These are phyloP conservation scores for Leucocoprinus leucothites DNA, from an alignment of 768 basidiomycete species.

Conservation along the genomic window DNA sequence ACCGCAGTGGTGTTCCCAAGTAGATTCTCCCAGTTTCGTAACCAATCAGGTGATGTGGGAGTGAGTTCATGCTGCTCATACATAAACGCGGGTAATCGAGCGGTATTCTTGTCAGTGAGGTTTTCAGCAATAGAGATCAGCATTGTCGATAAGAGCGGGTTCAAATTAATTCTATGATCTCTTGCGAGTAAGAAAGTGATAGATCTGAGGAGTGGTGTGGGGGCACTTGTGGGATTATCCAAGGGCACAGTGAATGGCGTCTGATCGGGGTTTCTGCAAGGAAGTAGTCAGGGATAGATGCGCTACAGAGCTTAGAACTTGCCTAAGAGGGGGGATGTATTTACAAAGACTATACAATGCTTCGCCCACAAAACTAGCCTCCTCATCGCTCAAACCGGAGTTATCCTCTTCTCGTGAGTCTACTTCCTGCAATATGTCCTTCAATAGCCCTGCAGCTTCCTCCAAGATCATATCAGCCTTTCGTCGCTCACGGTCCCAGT, in stretches of 20 bases:
- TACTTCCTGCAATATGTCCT: conserved; percentile 71
- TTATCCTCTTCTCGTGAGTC: conserved; percentile 61
- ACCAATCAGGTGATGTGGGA: conserved; percentile 71
- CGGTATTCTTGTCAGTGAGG: conserved; percentile 65
- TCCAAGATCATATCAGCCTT: conserved; percentile 52
- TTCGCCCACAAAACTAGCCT: conserved; percentile 61
- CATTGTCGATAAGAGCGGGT: conserved; percentile 59
- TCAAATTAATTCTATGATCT: conserved; percentile 55
- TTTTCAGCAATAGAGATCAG: conserved; percentile 68
- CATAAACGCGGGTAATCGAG: conserved; percentile 60
- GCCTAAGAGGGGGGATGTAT: conserved; percentile 60
- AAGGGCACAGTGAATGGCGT: conserved; percentile 45
- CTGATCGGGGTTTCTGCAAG: conserved; percentile 28
- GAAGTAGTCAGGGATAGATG: neutral
- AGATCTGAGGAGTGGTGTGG: conserved; percentile 59
- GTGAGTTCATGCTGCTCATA: conserved; percentile 64
- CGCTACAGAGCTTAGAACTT: conserved; percentile 21
- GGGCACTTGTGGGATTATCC: conserved; percentile 48
- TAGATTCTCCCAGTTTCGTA: conserved; percentile 61
- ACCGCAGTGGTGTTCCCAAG: conserved; percentile 47
- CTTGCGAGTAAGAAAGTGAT: conserved; percentile 62
- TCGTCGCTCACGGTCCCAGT: conserved; percentile 26
- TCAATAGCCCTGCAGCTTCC: conserved; percentile 66
- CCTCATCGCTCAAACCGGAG: conserved; percentile 57
- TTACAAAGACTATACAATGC: conserved; percentile 55